Conservation (phyloP, 148 eudicot genomes). For the Polygonum maritimum region DNA sequence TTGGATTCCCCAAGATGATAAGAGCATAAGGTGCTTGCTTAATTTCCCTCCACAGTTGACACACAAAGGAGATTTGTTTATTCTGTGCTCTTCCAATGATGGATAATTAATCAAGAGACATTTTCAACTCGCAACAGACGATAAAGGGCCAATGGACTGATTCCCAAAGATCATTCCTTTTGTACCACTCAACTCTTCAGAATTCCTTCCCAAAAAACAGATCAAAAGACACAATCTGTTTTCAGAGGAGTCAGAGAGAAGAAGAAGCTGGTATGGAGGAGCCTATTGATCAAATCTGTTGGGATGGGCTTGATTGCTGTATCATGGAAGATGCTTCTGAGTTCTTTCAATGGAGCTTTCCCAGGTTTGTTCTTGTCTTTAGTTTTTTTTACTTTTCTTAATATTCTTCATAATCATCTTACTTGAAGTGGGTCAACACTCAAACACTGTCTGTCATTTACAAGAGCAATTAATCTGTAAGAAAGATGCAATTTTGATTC, state of each 20-base stretch:
- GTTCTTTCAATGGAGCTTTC: neutral
- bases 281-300: neutral
- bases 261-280: neutral
- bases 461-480: neutral
- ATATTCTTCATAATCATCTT: neutral
- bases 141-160: neutral
- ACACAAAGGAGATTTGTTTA: neutral
- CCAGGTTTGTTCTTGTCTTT: neutral
- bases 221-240: neutral
- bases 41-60: neutral
- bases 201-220: neutral
- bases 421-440: neutral
- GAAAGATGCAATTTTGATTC: neutral
- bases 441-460: neutral
- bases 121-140: neutral
- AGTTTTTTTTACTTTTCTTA: neutral
- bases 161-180: neutral
- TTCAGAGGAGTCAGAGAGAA: neutral
- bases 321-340: constrained; percentile 6
- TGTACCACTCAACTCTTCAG: neutral
- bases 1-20: neutral
- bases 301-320: constrained; percentile 2
- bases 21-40: neutral
- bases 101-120: neutral
- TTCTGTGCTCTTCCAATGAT: constrained; percentile 2